Conservation (phyloP, 352 stramenopile species). For the Globisporangium polare region DNA sequence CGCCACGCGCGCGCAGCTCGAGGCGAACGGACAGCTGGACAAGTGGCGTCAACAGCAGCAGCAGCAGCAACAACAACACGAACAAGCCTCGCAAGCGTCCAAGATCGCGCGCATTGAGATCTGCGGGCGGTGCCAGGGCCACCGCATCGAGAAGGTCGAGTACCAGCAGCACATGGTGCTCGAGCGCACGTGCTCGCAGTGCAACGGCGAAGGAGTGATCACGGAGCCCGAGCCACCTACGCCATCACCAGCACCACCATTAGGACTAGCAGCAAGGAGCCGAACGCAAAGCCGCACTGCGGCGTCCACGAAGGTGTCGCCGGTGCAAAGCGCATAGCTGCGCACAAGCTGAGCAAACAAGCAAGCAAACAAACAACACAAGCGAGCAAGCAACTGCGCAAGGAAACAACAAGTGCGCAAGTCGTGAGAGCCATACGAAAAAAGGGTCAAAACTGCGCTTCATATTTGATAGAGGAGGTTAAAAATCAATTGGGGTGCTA, state of each 20-base stretch:
- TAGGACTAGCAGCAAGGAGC: not conserved
- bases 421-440: not conserved
- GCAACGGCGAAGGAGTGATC: constrained; percentile 55
- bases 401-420: not conserved
- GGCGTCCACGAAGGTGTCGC: not conserved
- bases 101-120: constrained; percentile 28
- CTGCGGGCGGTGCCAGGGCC: constrained; percentile 49
- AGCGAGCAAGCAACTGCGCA: not conserved
- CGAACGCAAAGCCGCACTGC: not conserved
- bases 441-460: constrained; percentile 10
- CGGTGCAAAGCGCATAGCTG: constrained; percentile 4
- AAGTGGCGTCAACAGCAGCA: constrained; percentile 1
- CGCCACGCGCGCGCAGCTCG: constrained; percentile 4
- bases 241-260: constrained; percentile 10
- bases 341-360: not conserved
- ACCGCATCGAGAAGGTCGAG: constrained; percentile 49
- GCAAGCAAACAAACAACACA: not conserved
- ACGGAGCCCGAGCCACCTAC: not conserved
- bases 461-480: constrained; percentile 1
- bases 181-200: constrained; percentile 49
- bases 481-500: not conserved
- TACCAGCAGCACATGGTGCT: constrained; percentile 53
- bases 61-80: not conserved
- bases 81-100: not conserved
- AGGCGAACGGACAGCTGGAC: constrained; percentile 1